phyloP scores from a whole-genome alignment of 208 protist species.

The Balamuthia mandrillaris region DNA sequence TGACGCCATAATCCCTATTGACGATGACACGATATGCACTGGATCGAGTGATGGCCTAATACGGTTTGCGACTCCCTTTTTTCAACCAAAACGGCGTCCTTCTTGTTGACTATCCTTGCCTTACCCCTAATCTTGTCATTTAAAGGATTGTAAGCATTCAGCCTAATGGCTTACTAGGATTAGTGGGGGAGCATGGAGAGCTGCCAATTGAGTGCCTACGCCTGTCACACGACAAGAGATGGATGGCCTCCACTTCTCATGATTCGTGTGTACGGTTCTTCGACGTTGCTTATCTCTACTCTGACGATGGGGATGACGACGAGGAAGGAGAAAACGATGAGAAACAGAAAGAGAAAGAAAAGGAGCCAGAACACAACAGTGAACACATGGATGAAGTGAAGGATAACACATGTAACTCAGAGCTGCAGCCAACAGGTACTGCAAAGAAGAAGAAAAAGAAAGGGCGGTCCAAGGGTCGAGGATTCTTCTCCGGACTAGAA shows the following conservation, averaged over 20 bases:
- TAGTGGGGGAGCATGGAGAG: slow-evolving; percentile 32
- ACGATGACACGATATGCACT: slow-evolving; percentile 1
- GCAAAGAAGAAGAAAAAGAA: too few species aligned
- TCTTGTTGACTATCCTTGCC: background rate
- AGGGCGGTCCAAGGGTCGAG: too few species aligned
- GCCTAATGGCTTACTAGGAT: slow-evolving; percentile 9
- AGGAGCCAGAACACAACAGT: background rate
- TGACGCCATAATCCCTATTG: slow-evolving; percentile 16
- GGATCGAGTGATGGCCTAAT: slow-evolving; percentile 31
- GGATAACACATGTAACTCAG: too few species aligned
- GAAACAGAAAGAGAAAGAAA: background rate
- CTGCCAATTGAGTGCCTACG: slow-evolving; percentile 18
- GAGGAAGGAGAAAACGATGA: background rate
- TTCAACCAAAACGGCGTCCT: background rate
- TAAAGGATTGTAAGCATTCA: slow-evolving; percentile 22
- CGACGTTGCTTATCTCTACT: slow-evolving; percentile 13
- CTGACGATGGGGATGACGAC: background rate
- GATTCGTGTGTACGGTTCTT: slow-evolving; percentile 28
- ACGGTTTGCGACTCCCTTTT: background rate
- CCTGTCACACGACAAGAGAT: slow-evolving; percentile 11
- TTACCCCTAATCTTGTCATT: background rate
- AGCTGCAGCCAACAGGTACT: too few species aligned
- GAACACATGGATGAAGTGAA: background rate
- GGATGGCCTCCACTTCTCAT: slow-evolving; percentile 12
- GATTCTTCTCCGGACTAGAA: too few species aligned